Evolutionary conservation across 1,139 yeast genomes (phyloP), one percentile per base, ranked within the genome.

Genomic region (Yamadazyma diddensiae): DNA sequence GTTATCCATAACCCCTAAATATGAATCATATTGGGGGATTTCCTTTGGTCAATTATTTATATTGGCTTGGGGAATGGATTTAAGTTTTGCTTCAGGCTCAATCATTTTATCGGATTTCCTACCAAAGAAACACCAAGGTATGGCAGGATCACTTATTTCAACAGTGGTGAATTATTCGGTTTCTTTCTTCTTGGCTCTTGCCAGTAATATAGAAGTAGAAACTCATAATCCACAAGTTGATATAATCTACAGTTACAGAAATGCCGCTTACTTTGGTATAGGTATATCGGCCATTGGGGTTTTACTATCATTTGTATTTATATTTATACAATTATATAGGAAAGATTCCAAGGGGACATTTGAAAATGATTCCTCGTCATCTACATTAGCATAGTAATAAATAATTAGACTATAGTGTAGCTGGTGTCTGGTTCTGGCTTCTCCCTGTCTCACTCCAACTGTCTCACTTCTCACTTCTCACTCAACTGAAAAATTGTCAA

Each of bases 31-130:
- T 41, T 76, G 64, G 56, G 53, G 59, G 16, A 56, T 73, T 40
- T 45, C 69, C 2, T 53, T 76, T 39, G 77, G 76, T 4, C 72
- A 63, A 32, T 65, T 70, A 68, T 53, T 73, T 25, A 55, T 75
- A 6, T 48, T 75, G 12, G 62, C 74, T 15, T 73, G 78, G 68
- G 81, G 78, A 1, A 73, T 76, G 79, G 81, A 76, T 46, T 52
- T 73, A 44, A 71, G 79, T 21, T 76, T 75, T 46, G 81, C 81
- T 2, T 73, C 80, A 2, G 72, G 79, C 0, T 65, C 80, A 1
- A 61, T 76, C 21, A 64, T 75, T 5, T 49, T 75, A 25, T 71
- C 78, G 8, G 77, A 76, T 39, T 60, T 52, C 27, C 50, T 76
- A 25, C 80, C 81, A 0, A 48, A 53, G 35, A 61, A 64, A 34